Conservation (phyloP, 805 yeast genomes). For the Hanseniaspora occidentalis region DNA sequence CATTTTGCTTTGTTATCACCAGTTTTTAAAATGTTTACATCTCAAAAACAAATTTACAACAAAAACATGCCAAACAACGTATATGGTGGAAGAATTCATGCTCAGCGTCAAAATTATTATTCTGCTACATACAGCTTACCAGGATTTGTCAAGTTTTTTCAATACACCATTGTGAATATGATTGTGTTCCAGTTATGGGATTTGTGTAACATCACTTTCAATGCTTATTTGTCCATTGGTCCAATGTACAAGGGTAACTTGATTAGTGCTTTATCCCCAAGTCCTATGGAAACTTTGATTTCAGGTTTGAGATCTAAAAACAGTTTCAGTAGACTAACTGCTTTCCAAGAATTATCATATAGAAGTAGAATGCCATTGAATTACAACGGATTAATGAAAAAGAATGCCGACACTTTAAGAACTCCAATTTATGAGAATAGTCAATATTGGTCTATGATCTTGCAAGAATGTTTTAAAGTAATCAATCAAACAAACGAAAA, state of each 20-base stretch:
- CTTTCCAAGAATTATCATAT: constrained; percentile 65
- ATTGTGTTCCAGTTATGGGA: constrained; percentile 35
- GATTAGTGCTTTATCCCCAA: constrained; percentile 40
- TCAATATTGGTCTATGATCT: constrained; percentile 43
- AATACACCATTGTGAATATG: constrained; percentile 3
- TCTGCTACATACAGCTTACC: background rate
- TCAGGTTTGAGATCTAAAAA: constrained; percentile 47
- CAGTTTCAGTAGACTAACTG: constrained; percentile 44
- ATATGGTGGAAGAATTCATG: too few species aligned
- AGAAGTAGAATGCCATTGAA: constrained; percentile 38
- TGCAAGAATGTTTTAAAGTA: constrained; percentile 47
- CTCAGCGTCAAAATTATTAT: background rate
- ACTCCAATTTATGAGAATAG: constrained; percentile 41
- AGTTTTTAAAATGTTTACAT: background rate
- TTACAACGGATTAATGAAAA: too few species aligned
- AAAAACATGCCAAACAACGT: background rate
- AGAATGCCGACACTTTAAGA: too few species aligned
- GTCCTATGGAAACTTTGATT: constrained; percentile 50
- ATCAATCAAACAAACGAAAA: constrained; percentile 37
- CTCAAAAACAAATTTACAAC: too few species aligned
- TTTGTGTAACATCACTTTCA: constrained; percentile 40
- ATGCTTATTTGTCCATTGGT: constrained; percentile 59
- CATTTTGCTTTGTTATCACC: constrained; percentile 30
- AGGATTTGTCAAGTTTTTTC: constrained; percentile 12
- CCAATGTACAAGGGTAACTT: constrained; percentile 57